A percentile compares a stretch with the other conserved stretches of the same genome.
These are phyloP conservation scores for Eucalyptus globulus DNA, from an alignment of 345 rosid genomes.

Conservation along the genomic window DNA sequence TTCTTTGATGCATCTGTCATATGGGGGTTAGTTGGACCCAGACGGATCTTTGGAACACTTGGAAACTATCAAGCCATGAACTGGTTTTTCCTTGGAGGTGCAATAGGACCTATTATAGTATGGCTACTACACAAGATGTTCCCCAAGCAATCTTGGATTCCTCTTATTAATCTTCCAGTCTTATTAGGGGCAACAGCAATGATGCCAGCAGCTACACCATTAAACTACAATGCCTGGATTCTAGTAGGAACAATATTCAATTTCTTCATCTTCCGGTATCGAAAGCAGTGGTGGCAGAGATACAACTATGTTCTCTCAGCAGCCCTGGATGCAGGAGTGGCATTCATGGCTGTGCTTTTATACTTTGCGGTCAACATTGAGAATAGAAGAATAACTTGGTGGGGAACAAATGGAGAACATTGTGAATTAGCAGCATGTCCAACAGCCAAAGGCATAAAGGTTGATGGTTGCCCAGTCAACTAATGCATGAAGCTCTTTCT, in stretches of 20 bases:
- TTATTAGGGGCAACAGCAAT: constrained; percentile 65
- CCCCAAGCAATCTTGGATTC: constrained; percentile 77
- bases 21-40: constrained; percentile 90
- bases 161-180: constrained; percentile 78
- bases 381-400: constrained; percentile 42
- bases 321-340: constrained; percentile 79
- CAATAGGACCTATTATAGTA: constrained; percentile 61
- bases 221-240: constrained; percentile 74
- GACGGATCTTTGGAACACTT: constrained; percentile 51
- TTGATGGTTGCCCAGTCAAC: constrained; percentile 51
- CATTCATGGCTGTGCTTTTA: constrained; percentile 71
- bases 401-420: constrained; percentile 77
- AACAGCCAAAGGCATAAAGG: constrained; percentile 51
- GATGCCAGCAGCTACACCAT: constrained; percentile 80
- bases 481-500: neutral
- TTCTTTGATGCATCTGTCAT: constrained; percentile 91
- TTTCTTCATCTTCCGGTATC: constrained; percentile 61
- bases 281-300: constrained; percentile 86
- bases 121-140: constrained; percentile 67
- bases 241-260: constrained; percentile 75
- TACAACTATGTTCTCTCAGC: constrained; percentile 82
- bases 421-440: constrained; percentile 76
- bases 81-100: constrained; percentile 86
- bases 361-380: constrained; percentile 60
- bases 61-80: constrained; percentile 74